Evolutionary conservation across 2,329 filamentous ascomycete genomes (phyloP).

Genomic region (Alternaria brassicicola): DNA sequence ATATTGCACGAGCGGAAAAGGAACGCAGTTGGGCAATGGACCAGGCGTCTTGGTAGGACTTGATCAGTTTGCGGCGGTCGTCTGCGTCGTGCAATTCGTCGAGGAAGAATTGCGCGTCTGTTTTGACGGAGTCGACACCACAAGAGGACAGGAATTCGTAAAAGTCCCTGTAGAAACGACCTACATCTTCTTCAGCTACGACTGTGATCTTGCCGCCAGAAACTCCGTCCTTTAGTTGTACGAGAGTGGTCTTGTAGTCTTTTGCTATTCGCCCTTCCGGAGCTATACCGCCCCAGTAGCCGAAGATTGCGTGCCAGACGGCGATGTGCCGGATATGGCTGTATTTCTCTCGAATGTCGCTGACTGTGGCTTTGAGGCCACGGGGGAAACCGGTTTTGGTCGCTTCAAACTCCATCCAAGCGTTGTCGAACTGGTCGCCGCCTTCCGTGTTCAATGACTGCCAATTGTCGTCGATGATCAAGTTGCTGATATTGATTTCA

Average conservation of each 20-base stretch:
- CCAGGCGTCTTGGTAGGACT: conserved; percentile 86
- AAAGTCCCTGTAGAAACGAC: conserved; percentile 85
- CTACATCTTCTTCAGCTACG: conserved; percentile 75
- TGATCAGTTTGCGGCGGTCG: conserved; percentile 73
- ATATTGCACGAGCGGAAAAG: conserved; percentile 79
- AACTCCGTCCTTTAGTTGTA: conserved; percentile 62
- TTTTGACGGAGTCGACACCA: conserved; percentile 88
- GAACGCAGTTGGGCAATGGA: conserved; percentile 75
- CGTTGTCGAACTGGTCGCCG: conserved; percentile 48
- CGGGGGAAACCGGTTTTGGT: conserved; percentile 77
- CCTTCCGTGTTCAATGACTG: conserved; percentile 54
- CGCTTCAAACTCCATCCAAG: conserved; percentile 85
- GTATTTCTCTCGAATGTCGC: conserved; percentile 70
- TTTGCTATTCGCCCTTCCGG: conserved; percentile 74
- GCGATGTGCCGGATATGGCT: conserved; percentile 80
- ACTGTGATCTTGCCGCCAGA: conserved; percentile 72
- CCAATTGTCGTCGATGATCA: conserved; percentile 99
- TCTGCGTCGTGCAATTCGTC: conserved; percentile 74
- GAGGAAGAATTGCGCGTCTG: conserved; percentile 88
- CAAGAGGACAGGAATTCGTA: conserved; percentile 77
- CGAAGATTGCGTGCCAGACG: conserved; percentile 85
- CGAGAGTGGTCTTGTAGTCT: conserved; percentile 74
- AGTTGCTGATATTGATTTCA: conserved; percentile 76
- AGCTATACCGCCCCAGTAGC: conserved; percentile 77
- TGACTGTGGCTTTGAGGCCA: conserved; percentile 75